Evolutionary conservation across 2,329 filamentous ascomycete genomes (phyloP).

Genomic region (Rhinocladiella similis): DNA sequence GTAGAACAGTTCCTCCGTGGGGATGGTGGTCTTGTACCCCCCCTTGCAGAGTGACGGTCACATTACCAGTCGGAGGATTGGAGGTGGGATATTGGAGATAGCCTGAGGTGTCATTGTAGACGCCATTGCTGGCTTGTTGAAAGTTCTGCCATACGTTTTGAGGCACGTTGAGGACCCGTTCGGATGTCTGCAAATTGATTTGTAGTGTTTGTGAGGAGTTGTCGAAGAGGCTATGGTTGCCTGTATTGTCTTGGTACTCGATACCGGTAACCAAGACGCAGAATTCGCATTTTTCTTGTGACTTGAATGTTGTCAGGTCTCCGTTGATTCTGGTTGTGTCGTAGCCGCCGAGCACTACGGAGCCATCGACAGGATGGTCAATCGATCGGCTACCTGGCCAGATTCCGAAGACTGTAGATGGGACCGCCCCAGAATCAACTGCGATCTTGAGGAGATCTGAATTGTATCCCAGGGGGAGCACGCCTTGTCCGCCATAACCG

Average conservation of each 20-base stretch:
- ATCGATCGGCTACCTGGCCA: conserved; percentile 26
- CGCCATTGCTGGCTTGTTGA: conserved; percentile 14
- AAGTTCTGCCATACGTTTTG: conserved; percentile 25
- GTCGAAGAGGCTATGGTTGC: conserved; percentile 18
- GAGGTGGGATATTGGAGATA: conserved; percentile 14
- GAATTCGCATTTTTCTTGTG: conserved; percentile 17
- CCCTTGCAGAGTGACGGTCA: conserved; percentile 23
- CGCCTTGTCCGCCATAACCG: conserved; percentile 26
- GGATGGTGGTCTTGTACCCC: conserved; percentile 27
- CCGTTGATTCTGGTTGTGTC: conserved; percentile 24
- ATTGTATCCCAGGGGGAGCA: conserved; percentile 20
- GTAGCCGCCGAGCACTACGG: conserved; percentile 27
- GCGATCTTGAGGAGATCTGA: conserved; percentile 23
- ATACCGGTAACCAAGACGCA: conserved; percentile 22
- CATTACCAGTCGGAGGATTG: conserved; percentile 21
- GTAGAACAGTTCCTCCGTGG: conserved; percentile 25
- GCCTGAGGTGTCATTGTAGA: conserved; percentile 7
- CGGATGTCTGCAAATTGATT: conserved; percentile 22
- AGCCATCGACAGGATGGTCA: conserved; percentile 19
- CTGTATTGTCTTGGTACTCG: conserved; percentile 13
- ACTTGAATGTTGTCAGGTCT: conserved; percentile 18
- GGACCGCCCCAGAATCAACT: conserved; percentile 15
- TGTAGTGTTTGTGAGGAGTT: conserved; percentile 21
- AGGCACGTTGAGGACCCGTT: conserved; percentile 20
- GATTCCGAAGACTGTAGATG: conserved; percentile 25